Conservation (phyloP, 176 grass and related monocot species). For the Aechmea fasciata region DNA sequence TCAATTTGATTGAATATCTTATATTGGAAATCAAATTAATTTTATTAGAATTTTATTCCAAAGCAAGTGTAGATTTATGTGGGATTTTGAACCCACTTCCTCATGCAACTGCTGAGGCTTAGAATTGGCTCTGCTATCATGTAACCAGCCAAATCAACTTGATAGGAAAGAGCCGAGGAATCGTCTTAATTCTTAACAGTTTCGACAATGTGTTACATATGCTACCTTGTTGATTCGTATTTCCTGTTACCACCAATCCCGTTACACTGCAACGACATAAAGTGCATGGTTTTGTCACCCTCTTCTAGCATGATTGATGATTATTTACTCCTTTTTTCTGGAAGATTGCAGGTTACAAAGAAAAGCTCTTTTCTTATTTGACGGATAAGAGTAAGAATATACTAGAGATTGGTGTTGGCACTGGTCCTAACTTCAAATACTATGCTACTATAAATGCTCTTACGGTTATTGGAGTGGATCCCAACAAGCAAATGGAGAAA, state of each 20-base stretch:
- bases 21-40: neutral
- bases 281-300: neutral
- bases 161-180: too few species aligned
- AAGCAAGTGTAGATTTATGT: too few species aligned
- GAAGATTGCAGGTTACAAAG: conserved; percentile 67
- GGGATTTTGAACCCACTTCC: too few species aligned
- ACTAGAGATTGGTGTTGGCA: conserved; percentile 71
- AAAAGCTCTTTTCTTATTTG: conserved; percentile 58
- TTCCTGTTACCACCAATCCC: neutral
- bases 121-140: too few species aligned
- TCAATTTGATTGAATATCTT: too few species aligned
- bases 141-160: too few species aligned
- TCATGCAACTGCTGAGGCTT: too few species aligned
- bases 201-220: too few species aligned
- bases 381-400: conserved; percentile 28
- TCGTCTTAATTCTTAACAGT: too few species aligned
- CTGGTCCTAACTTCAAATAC: conserved; percentile 80
- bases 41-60: too few species aligned
- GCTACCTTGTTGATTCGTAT: neutral
- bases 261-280: too few species aligned
- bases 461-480: conserved; percentile 58
- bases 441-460: conserved; percentile 33
- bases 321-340: conserved; percentile 8
- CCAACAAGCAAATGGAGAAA: conserved; percentile 79
- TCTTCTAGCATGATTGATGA: neutral